These are phyloP conservation scores for Pistacia vera DNA, from an alignment of 345 rosid genomes.

Conservation along the genomic window DNA sequence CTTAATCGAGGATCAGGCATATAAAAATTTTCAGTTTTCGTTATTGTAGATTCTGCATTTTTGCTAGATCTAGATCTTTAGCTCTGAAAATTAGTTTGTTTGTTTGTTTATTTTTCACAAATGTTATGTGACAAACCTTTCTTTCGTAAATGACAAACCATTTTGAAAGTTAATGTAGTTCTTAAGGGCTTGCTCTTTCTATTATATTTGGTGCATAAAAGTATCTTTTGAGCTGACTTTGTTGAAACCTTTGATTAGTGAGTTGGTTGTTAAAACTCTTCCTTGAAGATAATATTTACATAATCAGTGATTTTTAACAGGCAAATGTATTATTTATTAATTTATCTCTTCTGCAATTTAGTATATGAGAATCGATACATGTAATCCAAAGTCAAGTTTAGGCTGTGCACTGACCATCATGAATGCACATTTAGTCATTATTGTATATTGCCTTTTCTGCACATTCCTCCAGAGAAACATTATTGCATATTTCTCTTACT, in stretches of 20 bases:
- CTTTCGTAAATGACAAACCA: neutral
- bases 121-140: neutral
- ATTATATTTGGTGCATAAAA: neutral
- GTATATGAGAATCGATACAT: no score
- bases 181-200: neutral
- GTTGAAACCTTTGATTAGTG: neutral
- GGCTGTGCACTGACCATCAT: neutral
- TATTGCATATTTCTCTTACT: neutral
- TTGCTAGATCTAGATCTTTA: slow-evolving; percentile 14
- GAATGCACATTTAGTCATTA: neutral
- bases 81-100: slow-evolving; percentile 5
- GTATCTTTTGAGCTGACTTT: neutral
- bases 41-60: slow-evolving; percentile 28
- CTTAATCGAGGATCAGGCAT: slow-evolving; percentile 4
- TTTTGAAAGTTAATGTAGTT: slow-evolving; percentile 9
- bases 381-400: neutral
- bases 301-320: neutral
- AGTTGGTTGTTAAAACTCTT: neutral
- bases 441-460: no score
- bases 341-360: no score
- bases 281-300: neutral
- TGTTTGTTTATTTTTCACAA: slow-evolving; percentile 9
- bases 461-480: neutral
- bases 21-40: neutral
- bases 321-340: neutral